Evolutionary conservation across 1,284 basidiomycete genomes (phyloP).

Genomic region (Boletellus dicymbophilus): DNA sequence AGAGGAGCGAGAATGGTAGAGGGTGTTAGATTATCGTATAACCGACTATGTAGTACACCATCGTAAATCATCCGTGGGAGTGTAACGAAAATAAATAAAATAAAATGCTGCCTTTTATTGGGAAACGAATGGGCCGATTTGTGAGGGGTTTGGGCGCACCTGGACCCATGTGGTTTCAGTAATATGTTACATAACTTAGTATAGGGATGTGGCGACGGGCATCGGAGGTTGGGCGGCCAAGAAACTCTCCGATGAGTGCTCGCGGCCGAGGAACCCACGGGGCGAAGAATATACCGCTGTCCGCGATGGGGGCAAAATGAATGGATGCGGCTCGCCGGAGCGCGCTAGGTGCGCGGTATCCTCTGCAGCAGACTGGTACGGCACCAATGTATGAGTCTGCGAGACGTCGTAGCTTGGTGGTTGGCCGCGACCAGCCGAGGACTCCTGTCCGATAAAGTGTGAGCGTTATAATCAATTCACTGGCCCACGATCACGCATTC

Average conservation of each 20-base stretch:
- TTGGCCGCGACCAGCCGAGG: slow-evolving; percentile 6
- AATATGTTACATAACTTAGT: slow-evolving; percentile 13
- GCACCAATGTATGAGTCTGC: background rate
- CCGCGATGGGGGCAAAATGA: slow-evolving; percentile 17
- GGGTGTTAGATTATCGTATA: too few relatives aligned
- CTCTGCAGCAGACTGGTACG: slow-evolving; percentile 11
- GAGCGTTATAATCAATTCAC: background rate
- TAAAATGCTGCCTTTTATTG: too few relatives aligned
- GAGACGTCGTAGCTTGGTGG: slow-evolving; percentile 29
- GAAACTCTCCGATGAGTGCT: slow-evolving; percentile 29
- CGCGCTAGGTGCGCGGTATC: background rate
- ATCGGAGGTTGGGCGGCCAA: slow-evolving; percentile 28
- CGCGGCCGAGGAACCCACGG: slow-evolving; percentile 18
- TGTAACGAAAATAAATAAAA: too few relatives aligned
- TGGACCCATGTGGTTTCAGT: slow-evolving; percentile 3
- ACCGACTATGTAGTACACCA: too few relatives aligned
- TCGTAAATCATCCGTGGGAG: too few relatives aligned
- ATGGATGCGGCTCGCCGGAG: background rate
- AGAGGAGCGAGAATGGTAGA: too few relatives aligned
- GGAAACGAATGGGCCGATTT: too few relatives aligned
- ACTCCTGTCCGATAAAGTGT: slow-evolving; percentile 9
- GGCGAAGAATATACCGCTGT: slow-evolving; percentile 10
- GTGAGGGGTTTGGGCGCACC: background rate
- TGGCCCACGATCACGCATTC: background rate
- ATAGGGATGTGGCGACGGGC: slow-evolving; percentile 14